Base-by-base conservation (phyloP, 1,139 yeast genomes). In the Hyphopichia khmerensis region DNA sequence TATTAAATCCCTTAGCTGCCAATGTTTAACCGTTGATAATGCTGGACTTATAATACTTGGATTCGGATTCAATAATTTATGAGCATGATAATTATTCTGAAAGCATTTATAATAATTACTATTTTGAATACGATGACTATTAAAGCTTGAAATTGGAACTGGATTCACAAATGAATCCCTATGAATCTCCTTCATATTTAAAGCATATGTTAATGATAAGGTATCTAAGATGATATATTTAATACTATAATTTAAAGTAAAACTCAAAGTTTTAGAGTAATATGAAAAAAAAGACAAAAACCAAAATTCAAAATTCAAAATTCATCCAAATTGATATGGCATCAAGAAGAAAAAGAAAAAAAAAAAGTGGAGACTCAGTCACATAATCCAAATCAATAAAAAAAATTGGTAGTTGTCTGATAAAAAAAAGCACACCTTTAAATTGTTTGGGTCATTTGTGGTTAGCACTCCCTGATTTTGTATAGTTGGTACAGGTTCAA, bases 1-100 rank as follows among this genome's bases (percentile, higher is more conserved):
- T 19, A 89, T 68, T 54, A 90, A 72, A 56, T 90, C 95, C 39
- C 96, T 72, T 35, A 90, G 69, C 60, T 90, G 97, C 96, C 96
- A 90, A 67, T 90, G 97, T 48, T 83, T 81, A 35, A 64, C 69
- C 16, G 60, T 58, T 8, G 66, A 53, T 31, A 57, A 56, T 8
- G 69, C 57, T 36, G 57, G 57, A 17, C 71, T 52, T 17, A 70
- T 56, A 48, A 71, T 72, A 15, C 45, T 48, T 8, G 77, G 77
- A 42, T 62, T 59, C 4, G 77, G 72, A 33, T 57, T 60, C 39
- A 73, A 59, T 48, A 64, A 67, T 39, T 63, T 62, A 46, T 66
- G 70, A 14, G 71, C 67, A 48, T 72, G 73, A 49, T 72, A 71
- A 48, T 72, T 71, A 51, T 73, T 73, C 47, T 72, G 78, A 55